These are phyloP conservation scores for Raddia distichophylla DNA, from an alignment of 176 grass and related monocot species.

Conservation along the genomic window DNA sequence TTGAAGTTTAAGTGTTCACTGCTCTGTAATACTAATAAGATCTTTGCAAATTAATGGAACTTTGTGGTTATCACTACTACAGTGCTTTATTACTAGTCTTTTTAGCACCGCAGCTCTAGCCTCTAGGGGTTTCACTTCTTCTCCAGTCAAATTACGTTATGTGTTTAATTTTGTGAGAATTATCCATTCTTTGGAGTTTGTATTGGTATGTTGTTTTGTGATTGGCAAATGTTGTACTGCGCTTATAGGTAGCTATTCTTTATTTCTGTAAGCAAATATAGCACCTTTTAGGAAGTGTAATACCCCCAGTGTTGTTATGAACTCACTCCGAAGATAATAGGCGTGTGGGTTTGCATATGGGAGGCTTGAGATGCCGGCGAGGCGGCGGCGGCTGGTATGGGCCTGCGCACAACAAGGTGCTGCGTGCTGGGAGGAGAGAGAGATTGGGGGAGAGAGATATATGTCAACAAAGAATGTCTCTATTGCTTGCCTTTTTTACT, in stretches of 20 bases:
- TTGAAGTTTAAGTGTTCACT: not conserved
- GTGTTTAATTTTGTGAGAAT: not conserved
- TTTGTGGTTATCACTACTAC: not conserved
- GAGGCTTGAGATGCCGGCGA: too few species aligned
- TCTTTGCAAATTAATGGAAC: not conserved
- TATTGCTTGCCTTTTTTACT: too few species aligned
- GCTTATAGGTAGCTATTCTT: not conserved
- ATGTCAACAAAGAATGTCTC: too few species aligned
- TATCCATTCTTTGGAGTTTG: not conserved
- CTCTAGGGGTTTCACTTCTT: not conserved
- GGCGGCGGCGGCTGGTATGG: too few species aligned
- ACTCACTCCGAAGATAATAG: too few species aligned
- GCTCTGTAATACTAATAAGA: not conserved
- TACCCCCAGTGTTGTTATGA: not conserved
- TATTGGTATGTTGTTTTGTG: not conserved
- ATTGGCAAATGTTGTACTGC: not conserved
- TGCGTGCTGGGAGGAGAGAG: too few species aligned
- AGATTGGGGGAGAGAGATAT: too few species aligned
- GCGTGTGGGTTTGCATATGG: too few species aligned
- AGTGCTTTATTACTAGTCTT: not conserved
- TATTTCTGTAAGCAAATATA: not conserved
- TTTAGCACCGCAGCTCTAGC: not conserved
- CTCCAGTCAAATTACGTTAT: not conserved
- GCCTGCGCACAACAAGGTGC: too few species aligned
- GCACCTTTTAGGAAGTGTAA: not conserved